Percentiles rank a stretch among this genome's conserved stretches.
phyloP scores from a whole-genome alignment of 169 alveolate genomes.

The Plasmodium adleri region DNA sequence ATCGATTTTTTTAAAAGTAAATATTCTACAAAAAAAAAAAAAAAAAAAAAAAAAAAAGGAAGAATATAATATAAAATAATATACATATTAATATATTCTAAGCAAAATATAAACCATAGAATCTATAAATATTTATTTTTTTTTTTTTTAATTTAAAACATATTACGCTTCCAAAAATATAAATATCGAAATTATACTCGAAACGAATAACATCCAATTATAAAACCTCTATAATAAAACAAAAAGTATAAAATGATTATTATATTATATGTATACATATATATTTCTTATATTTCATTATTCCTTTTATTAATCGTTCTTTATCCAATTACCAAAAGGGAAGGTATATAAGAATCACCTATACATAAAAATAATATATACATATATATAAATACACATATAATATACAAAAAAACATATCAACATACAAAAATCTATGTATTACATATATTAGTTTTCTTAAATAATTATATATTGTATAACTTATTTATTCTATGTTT shows the following conservation, averaged over 20 bases:
- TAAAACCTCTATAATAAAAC: conserved; percentile 29
- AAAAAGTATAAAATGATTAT: not conserved
- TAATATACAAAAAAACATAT: too few species aligned
- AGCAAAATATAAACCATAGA: too few species aligned
- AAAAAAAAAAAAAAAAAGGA: not conserved
- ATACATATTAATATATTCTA: too few species aligned
- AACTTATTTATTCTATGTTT: too few species aligned
- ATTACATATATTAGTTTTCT: too few species aligned
- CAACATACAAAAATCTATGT: too few species aligned
- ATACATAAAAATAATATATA: not conserved
- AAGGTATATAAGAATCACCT: conserved; percentile 61
- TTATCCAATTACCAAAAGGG: conserved; percentile 28
- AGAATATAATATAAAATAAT: not conserved
- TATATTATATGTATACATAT: not conserved
- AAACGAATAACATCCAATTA: conserved; percentile 69
- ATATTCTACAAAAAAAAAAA: conserved; percentile 16
- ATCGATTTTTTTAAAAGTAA: conserved; percentile 14
- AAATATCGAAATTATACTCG: conserved; percentile 51
- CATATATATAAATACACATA: not conserved
- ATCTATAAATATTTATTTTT: not conserved
- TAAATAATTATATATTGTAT: not conserved
- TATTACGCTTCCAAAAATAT: conserved; percentile 47
- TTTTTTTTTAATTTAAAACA: not conserved
- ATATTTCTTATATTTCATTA: not conserved
- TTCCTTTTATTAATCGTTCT: not conserved